These are phyloP conservation scores for Phaeosphaeriaceae sp. DNA, from an alignment of 2,329 filamentous ascomycete genomes.

Conservation along the genomic window DNA sequence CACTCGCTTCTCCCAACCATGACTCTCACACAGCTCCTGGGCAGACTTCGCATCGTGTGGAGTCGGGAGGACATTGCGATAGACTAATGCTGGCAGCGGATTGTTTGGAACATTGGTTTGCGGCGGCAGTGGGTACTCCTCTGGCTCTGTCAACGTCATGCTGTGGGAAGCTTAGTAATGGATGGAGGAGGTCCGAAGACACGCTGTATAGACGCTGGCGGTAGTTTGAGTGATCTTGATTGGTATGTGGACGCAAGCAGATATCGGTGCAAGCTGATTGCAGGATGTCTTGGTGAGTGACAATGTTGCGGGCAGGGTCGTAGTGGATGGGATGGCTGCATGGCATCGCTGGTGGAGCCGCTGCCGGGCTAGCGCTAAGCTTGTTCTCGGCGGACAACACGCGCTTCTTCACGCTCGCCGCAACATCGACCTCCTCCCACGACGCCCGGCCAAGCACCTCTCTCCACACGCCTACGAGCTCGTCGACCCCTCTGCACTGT, in stretches of 20 bases:
- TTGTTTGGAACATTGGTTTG: conserved; percentile 35
- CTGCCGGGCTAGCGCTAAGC: background rate
- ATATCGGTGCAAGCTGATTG: background rate
- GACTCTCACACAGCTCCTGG: conserved; percentile 35
- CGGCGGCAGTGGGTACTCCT: conserved; percentile 10
- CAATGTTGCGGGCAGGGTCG: background rate
- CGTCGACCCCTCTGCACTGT: conserved; percentile 22
- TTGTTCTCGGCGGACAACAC: conserved; percentile 7
- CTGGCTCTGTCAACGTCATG: conserved; percentile 5
- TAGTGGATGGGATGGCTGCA: background rate
- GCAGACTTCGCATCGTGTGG: conserved; percentile 30
- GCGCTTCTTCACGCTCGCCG: conserved; percentile 10
- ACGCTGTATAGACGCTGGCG: background rate
- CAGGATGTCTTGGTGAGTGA: background rate
- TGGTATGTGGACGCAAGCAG: background rate
- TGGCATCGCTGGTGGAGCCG: background rate
- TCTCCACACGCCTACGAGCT: conserved; percentile 24
- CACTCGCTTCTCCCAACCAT: conserved; percentile 43
- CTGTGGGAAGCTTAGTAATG: background rate
- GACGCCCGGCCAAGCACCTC: conserved; percentile 25
- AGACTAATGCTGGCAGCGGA: conserved; percentile 43
- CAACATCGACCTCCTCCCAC: conserved; percentile 7
- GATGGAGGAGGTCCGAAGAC: background rate
- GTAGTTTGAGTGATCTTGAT: background rate
- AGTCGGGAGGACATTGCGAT: conserved; percentile 41